Evolutionary conservation across 2,329 filamentous ascomycete species (phyloP).

Genomic region (Simplicillium aogashimaense): DNA sequence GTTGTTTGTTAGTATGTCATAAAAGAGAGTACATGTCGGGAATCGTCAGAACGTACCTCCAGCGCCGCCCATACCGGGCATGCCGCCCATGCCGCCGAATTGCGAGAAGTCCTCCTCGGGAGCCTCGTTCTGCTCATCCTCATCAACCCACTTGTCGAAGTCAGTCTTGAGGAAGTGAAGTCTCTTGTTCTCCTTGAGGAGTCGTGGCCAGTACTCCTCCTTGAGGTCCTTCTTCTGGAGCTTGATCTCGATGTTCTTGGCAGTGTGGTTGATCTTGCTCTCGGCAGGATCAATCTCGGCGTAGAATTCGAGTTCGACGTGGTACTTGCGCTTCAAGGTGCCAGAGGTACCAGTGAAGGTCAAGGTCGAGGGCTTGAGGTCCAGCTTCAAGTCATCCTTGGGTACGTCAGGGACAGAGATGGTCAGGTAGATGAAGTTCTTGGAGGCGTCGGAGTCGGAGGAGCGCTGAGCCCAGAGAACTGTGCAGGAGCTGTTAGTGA

Average conservation of each 20-base stretch:
- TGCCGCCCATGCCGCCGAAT: slow-evolving; percentile 55
- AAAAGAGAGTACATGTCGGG: not conserved
- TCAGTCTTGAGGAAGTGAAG: slow-evolving; percentile 96
- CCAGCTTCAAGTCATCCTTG: slow-evolving; percentile 65
- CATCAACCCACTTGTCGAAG: slow-evolving; percentile 98
- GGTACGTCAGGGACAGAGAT: slow-evolving; percentile 82
- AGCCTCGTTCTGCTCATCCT: slow-evolving; percentile 94
- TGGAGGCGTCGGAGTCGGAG: slow-evolving; percentile 63
- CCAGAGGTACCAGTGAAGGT: slow-evolving; percentile 75
- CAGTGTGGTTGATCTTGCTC: slow-evolving; percentile 80
- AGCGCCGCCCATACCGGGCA: slow-evolving; percentile 51
- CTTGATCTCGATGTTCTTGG: slow-evolving; percentile 80
- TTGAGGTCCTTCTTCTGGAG: slow-evolving; percentile 95
- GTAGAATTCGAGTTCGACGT: slow-evolving; percentile 79
- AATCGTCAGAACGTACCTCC: slow-evolving; percentile 6
- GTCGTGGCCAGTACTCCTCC: slow-evolving; percentile 89
- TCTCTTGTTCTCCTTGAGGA: slow-evolving; percentile 85
- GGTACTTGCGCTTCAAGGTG: slow-evolving; percentile 78
- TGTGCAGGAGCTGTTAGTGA: slow-evolving; percentile 22
- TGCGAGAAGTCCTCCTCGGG: slow-evolving; percentile 69
- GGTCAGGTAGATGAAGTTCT: slow-evolving; percentile 93
- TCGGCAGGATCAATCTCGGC: slow-evolving; percentile 79
- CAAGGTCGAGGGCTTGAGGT: slow-evolving; percentile 68
- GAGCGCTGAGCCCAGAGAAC: slow-evolving; percentile 99
- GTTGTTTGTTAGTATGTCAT: not conserved